Conservation (phyloP, 495 filamentous ascomycete species). For the Geoglossum glabrum region DNA sequence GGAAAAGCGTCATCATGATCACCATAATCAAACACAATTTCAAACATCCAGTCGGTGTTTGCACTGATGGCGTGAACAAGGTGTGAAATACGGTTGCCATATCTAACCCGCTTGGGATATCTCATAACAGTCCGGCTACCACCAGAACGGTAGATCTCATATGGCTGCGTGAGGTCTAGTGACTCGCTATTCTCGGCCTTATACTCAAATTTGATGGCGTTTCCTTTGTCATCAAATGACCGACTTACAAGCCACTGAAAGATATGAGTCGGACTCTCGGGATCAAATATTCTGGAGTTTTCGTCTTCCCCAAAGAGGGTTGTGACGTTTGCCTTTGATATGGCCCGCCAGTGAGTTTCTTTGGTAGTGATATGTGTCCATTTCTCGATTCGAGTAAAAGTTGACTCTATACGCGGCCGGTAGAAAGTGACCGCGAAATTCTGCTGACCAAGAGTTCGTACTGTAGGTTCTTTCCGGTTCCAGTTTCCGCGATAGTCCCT, state of each 20-base stretch:
- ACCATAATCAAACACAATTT: conserved; percentile 21
- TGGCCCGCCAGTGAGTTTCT: not conserved
- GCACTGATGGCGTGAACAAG: not conserved
- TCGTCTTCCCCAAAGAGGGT: not conserved
- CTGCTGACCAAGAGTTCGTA: conserved; percentile 4
- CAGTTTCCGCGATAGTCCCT: not conserved
- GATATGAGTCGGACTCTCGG: not conserved
- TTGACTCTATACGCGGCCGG: conserved; percentile 7
- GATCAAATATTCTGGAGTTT: not conserved
- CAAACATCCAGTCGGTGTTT: conserved; percentile 15
- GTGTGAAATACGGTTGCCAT: no score
- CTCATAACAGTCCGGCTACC: not conserved
- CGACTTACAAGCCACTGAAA: not conserved
- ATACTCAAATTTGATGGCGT: no score
- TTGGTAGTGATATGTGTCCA: conserved; percentile 2
- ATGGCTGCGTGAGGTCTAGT: no score
- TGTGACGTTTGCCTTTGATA: not conserved
- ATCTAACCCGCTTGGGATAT: no score
- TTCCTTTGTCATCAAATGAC: no score
- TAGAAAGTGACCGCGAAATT: conserved; percentile 3
- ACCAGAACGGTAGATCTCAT: no score
- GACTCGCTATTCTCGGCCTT: no score
- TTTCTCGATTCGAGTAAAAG: conserved; percentile 12
- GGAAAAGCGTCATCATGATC: conserved; percentile 12
- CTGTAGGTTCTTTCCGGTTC: no score